These are phyloP conservation scores for Cladorrhinum sp. DNA, from an alignment of 2,329 filamentous ascomycete species.

Conservation along the genomic window DNA sequence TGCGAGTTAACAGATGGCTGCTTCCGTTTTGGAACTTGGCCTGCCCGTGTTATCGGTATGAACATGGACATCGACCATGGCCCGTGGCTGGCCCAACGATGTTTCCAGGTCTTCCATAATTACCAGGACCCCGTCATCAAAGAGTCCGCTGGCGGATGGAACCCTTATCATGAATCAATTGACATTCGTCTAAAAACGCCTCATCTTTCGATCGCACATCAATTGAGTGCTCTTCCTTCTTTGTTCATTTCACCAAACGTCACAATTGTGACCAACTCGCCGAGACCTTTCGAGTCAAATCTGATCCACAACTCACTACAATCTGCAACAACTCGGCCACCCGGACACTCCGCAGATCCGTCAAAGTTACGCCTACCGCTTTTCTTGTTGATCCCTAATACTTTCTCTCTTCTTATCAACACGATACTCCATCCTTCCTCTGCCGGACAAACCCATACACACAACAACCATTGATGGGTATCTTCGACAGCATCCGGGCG, in stretches of 20 bases:
- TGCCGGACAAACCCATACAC: neutral
- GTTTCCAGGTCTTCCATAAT: neutral
- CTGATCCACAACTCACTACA: neutral
- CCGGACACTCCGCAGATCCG: neutral
- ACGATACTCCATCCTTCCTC: neutral
- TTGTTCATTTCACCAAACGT: neutral
- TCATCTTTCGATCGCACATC: neutral
- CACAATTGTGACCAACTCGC: neutral
- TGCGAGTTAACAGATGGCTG: neutral
- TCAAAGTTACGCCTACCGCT: neutral
- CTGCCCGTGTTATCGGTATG: neutral
- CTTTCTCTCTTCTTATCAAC: neutral
- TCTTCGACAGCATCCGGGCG: constrained; percentile 33
- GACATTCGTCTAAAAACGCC: neutral
- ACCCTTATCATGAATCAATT: neutral
- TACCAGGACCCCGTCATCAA: constrained; percentile 2
- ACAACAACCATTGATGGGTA: constrained; percentile 33
- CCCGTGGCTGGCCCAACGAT: neutral
- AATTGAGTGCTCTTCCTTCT: neutral
- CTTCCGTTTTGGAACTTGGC: neutral
- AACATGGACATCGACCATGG: neutral
- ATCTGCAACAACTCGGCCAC: neutral
- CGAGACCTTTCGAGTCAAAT: neutral
- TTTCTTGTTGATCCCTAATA: neutral
- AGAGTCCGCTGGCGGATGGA: neutral